Percentiles rank a stretch among this genome's conserved stretches.
Evolutionary conservation across 352 stramenopile species (phyloP).

Genomic region (Phytophthora ohioensis): DNA sequence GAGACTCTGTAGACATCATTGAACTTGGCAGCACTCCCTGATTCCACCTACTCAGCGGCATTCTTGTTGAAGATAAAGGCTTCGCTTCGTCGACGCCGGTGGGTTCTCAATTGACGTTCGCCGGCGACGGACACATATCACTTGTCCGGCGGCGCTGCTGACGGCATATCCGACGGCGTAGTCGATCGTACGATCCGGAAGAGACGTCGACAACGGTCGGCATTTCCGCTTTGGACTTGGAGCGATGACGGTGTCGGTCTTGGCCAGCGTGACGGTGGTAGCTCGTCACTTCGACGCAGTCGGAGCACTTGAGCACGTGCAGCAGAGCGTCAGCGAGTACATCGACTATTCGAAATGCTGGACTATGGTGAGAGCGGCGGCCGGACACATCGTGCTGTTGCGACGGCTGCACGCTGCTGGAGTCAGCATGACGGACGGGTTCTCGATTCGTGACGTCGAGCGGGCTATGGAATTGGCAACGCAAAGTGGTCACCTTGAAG

Average conservation of each 20-base stretch:
- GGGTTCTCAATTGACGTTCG: constrained; percentile 11
- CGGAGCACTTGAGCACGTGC: constrained; percentile 26
- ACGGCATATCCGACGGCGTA: constrained; percentile 26
- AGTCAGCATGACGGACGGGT: constrained; percentile 5
- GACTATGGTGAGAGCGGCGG: constrained; percentile 31
- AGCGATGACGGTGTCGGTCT: constrained; percentile 16
- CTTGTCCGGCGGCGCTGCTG: constrained; percentile 18
- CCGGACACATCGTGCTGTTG: constrained; percentile 23
- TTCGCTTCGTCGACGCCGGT: background rate
- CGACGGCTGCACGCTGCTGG: constrained; percentile 23
- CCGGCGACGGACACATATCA: constrained; percentile 1
- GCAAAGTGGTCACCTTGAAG: constrained; percentile 34
- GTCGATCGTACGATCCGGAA: constrained; percentile 21
- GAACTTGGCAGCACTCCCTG: background rate
- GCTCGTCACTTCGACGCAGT: constrained; percentile 27
- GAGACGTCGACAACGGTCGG: constrained; percentile 10
- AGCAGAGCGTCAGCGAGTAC: constrained; percentile 29
- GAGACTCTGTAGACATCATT: background rate
- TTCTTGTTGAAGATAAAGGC: constrained; percentile 1
- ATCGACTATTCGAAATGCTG: constrained; percentile 38
- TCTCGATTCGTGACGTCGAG: constrained; percentile 25
- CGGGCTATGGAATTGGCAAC: constrained; percentile 25
- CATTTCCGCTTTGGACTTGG: constrained; percentile 15
- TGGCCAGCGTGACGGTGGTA: constrained; percentile 27
- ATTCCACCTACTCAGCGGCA: constrained; percentile 3